A percentile compares a stretch with the other conserved stretches of the same genome.
phyloP scores from a whole-genome alignment of 2,329 filamentous ascomycete species.

The Fusarium tjaetaba region DNA sequence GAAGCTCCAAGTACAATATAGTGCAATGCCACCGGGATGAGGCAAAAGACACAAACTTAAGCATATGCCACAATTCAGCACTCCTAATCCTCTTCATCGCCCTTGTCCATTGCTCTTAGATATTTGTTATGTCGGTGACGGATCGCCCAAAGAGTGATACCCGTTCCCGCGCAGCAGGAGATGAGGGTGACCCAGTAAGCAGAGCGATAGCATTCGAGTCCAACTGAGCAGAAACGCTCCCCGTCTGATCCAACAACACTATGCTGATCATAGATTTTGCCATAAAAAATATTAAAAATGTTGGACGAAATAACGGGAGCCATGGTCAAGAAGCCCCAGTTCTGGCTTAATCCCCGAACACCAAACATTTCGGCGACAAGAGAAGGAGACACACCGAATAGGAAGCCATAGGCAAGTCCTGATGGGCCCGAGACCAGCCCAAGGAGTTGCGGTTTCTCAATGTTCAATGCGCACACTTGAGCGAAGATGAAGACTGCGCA shows the following conservation, averaged over 20 bases:
- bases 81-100: constrained; percentile 51
- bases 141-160: constrained; percentile 77
- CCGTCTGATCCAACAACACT: constrained; percentile 74
- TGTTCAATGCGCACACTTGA: constrained; percentile 78
- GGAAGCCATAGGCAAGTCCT: constrained; percentile 88
- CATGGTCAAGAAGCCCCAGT: constrained; percentile 96
- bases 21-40: neutral
- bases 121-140: constrained; percentile 61
- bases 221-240: constrained; percentile 78
- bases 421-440: constrained; percentile 83
- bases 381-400: constrained; percentile 94
- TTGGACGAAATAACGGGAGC: constrained; percentile 89
- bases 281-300: constrained; percentile 92
- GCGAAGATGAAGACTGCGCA: constrained; percentile 81
- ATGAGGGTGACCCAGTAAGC: constrained; percentile 84
- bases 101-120: constrained; percentile 51
- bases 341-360: constrained; percentile 87
- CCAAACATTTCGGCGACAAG: constrained; percentile 92
- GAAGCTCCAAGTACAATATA: neutral
- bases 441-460: constrained; percentile 81
- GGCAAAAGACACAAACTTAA: neutral
- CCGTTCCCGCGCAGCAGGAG: constrained; percentile 75
- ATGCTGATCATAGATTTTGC: constrained; percentile 82
- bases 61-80: neutral
- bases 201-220: constrained; percentile 80